Evolutionary conservation across 78 protist genomes (phyloP).

Genomic region (Pelomyxa schiedti): DNA sequence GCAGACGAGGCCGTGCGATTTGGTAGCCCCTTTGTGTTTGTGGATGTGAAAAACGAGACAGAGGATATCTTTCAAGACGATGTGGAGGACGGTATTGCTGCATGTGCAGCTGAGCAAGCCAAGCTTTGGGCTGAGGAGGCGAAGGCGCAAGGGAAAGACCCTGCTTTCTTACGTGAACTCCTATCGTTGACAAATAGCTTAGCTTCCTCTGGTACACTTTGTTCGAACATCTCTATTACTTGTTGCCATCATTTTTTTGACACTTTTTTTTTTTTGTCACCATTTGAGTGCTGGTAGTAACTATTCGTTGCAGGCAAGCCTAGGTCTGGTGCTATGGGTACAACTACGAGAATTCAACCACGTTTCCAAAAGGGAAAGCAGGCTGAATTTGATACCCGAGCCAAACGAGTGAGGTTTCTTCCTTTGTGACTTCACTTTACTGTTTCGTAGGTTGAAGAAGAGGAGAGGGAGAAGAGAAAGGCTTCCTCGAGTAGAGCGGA

Average conservation of each 20-base stretch:
- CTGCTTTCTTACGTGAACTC: not conserved
- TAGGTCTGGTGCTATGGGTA: not conserved
- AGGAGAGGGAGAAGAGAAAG: too few relatives aligned
- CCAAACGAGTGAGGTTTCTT: too few relatives aligned
- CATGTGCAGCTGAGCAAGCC: not conserved
- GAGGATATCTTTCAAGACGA: not conserved
- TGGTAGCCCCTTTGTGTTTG: not conserved
- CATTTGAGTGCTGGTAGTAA: too few relatives aligned
- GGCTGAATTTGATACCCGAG: not conserved
- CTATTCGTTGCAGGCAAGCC: not conserved
- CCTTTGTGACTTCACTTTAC: too few relatives aligned
- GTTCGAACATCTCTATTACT: too few relatives aligned
- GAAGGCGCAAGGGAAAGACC: not conserved
- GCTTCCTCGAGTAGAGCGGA: too few relatives aligned
- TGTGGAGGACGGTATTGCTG: not conserved
- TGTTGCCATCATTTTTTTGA: too few relatives aligned
- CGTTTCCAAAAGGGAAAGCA: not conserved
- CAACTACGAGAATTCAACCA: not conserved
- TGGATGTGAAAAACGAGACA: not conserved
- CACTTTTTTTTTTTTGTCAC: too few relatives aligned
- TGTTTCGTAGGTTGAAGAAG: too few relatives aligned
- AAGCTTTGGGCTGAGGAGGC: not conserved
- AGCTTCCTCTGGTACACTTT: too few relatives aligned
- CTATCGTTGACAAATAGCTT: not conserved
- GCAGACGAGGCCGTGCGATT: not conserved